Evolutionary conservation across 2,329 filamentous ascomycete genomes (phyloP), one percentile per base, ranked within the genome.

Genomic region (Aspergillus sp.): DNA sequence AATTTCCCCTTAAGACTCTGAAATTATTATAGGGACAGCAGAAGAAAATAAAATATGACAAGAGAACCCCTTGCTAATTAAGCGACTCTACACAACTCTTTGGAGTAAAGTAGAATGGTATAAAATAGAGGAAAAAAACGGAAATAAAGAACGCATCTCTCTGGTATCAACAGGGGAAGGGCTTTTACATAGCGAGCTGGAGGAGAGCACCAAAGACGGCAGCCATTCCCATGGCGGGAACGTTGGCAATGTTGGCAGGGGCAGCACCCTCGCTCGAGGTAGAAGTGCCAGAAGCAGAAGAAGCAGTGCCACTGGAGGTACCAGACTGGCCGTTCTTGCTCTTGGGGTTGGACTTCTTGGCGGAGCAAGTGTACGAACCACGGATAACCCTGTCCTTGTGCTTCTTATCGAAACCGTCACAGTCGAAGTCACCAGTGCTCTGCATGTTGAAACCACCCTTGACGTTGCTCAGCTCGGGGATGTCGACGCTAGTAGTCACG

Each of bases 391-490:
- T 61, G 43, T 66, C 63, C 48, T 56, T 53, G 41, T 66, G 54
- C 32, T 75, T 64, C 52, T 74, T 61, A 49, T 80, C 66, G 66
- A 86, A 80, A 27, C 64, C 56, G 45, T 69, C 64, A 76, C 86
- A 81, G 49, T 67, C 61, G 49, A 88, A 83, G 53, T 85, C 75
- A 50, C 75, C 77, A 41, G 84, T 86, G 57, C 79, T 83, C 60
- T 82, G 76, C 57, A 88, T 73, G 62, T 84, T 83, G 67, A 88
- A 86, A 52, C 80, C 81, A 70, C 88, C 88, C 63, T 79, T 77
- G 58, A 90, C 86, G 54, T 84, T 77, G 50, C 78, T 71, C 22
- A 91, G 76, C 33, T 72, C 65, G 51, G 87, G 84, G 46, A 96
- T 17, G 37, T 39, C 37, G 37, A 19, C 37, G 4, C 37, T 39